phyloP scores from a whole-genome alignment of 768 basidiomycete genomes.

The Sutorius australiensis region DNA sequence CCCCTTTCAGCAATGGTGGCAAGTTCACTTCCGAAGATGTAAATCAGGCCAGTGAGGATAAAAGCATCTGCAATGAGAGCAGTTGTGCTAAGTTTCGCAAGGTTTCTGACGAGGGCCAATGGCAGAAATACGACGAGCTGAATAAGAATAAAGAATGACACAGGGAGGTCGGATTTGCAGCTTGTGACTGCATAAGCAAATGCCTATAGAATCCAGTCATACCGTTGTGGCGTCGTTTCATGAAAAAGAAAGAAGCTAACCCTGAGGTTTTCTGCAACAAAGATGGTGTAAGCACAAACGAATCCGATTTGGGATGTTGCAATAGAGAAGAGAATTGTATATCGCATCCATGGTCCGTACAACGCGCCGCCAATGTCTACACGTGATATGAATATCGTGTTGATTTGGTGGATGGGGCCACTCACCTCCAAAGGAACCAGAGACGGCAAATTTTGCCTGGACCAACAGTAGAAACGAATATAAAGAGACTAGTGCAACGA shows the following conservation, averaged over 20 bases:
- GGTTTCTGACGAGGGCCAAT: slow-evolving; percentile 81
- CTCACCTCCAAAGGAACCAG: slow-evolving; percentile 90
- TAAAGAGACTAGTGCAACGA: slow-evolving; percentile 82
- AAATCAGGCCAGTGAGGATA: slow-evolving; percentile 83
- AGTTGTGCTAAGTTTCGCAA: slow-evolving; percentile 91
- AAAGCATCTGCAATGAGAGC: slow-evolving; percentile 93
- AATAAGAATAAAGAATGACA: slow-evolving; percentile 76
- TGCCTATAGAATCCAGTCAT: slow-evolving; percentile 44
- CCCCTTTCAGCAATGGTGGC: slow-evolving; percentile 63
- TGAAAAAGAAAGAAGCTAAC: slow-evolving; percentile 22
- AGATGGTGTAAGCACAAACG: slow-evolving; percentile 89
- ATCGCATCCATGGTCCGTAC: slow-evolving; percentile 93
- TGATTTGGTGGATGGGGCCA: slow-evolving; percentile 4
- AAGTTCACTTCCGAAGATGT: slow-evolving; percentile 86
- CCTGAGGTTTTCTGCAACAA: slow-evolving; percentile 87
- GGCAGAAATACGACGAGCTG: slow-evolving; percentile 89
- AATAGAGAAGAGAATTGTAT: slow-evolving; percentile 83
- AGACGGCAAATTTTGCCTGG: slow-evolving; percentile 80
- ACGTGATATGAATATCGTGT: not conserved
- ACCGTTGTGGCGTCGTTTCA: not conserved
- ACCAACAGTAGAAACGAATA: slow-evolving; percentile 93
- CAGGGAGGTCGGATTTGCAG: slow-evolving; percentile 62
- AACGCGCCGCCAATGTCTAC: slow-evolving; percentile 89
- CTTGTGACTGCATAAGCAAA: slow-evolving; percentile 80
- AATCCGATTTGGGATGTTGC: slow-evolving; percentile 88